Evolutionary conservation across 2,329 filamentous ascomycete genomes (phyloP).

Genomic region (Diaporthe amygdali): DNA sequence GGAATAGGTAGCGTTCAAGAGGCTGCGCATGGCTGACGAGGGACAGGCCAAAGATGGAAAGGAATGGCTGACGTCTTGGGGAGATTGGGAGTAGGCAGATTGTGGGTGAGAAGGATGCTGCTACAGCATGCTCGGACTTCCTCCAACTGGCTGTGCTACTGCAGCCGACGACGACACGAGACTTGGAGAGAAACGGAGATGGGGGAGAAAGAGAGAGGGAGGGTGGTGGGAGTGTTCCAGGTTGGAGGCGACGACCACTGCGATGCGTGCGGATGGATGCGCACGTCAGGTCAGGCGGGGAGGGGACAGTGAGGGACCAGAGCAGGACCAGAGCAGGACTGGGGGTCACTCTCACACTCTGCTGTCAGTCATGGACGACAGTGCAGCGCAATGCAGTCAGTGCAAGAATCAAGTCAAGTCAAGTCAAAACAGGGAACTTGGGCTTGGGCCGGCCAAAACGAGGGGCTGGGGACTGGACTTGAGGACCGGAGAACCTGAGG

Average conservation of each 20-base stretch:
- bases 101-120: background rate
- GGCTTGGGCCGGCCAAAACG: constrained; percentile 6
- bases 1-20: background rate
- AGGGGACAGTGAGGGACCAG: background rate
- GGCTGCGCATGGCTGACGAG: constrained; percentile 23
- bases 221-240: background rate
- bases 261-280: constrained; percentile 8
- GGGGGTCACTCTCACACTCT: background rate
- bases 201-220: background rate
- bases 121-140: background rate
- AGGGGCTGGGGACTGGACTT: constrained; percentile 9
- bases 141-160: background rate
- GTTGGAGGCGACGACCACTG: constrained; percentile 4
- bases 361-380: background rate
- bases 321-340: too few species aligned
- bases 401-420: too few species aligned
- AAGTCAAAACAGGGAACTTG: constrained; percentile 6
- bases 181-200: background rate
- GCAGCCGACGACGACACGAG: constrained; percentile 4
- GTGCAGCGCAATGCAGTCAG: background rate
- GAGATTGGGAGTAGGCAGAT: background rate
- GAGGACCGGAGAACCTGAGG: too few species aligned
- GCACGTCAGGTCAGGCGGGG: constrained; percentile 12
- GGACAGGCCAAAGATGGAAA: constrained; percentile 8
- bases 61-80: constrained; percentile 11